phyloP scores from a whole-genome alignment of 1,284 basidiomycete species.

The Athelia psychrophila region DNA sequence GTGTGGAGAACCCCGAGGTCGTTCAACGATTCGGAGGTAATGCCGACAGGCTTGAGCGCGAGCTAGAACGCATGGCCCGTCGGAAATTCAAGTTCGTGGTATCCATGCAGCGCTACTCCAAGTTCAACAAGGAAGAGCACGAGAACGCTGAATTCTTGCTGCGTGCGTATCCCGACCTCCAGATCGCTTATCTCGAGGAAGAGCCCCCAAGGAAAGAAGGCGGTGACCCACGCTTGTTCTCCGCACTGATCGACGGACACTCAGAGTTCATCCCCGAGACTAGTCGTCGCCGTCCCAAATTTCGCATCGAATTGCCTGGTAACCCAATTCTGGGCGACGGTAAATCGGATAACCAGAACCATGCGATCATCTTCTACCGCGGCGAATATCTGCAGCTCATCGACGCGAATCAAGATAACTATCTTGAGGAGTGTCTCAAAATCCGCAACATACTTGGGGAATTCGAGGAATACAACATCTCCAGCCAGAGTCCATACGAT shows the following conservation, averaged over 20 bases:
- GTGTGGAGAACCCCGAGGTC: constrained; percentile 98
- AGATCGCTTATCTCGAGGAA: constrained; percentile 98
- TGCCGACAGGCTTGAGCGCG: constrained; percentile 95
- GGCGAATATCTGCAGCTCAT: constrained; percentile 99
- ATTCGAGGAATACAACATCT: constrained; percentile 92
- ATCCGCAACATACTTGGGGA: constrained; percentile 97
- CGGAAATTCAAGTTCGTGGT: constrained; percentile 99
- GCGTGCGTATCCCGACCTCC: constrained; percentile 97
- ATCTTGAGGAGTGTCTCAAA: constrained; percentile 99
- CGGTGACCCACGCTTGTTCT: constrained; percentile 94
- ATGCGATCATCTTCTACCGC: constrained; percentile 98
- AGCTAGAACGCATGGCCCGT: constrained; percentile 95
- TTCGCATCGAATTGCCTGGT: constrained; percentile 96
- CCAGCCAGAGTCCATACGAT: constrained; percentile 89
- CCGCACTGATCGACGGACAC: constrained; percentile 95
- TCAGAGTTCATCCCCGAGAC: constrained; percentile 92
- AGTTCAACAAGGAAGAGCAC: constrained; percentile 99
- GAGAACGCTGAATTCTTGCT: constrained; percentile 99
- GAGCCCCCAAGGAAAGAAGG: constrained; percentile 93
- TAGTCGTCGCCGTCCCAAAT: constrained; percentile 91
- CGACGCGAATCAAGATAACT: constrained; percentile 99
- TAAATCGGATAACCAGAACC: constrained; percentile 99
- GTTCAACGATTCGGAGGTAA: constrained; percentile 97
- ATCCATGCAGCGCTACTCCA: constrained; percentile 99
- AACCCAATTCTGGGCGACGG: constrained; percentile 99